Percentiles rank a stretch among this genome's conserved stretches.
Evolutionary conservation across 805 yeast species (phyloP).

Genomic region (Saturnispora zaruensis): DNA sequence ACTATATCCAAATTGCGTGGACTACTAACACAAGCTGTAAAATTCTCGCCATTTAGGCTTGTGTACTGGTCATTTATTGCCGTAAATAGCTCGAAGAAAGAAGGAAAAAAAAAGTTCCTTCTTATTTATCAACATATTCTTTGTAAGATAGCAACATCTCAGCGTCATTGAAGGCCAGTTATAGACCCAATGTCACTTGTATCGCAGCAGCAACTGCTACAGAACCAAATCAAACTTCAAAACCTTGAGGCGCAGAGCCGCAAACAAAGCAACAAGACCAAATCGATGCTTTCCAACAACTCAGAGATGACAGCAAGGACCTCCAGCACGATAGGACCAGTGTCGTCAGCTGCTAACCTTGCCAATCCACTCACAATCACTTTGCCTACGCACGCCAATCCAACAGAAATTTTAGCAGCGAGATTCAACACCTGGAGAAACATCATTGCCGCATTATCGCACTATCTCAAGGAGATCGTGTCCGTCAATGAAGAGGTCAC

Average conservation of each 20-base stretch:
- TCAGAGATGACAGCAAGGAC: constrained; percentile 33
- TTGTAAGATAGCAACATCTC: background rate
- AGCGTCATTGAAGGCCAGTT: background rate
- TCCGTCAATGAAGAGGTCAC: constrained; percentile 83
- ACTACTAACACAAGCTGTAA: background rate
- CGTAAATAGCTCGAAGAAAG: background rate
- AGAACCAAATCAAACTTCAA: constrained; percentile 39
- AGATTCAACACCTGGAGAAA: constrained; percentile 84
- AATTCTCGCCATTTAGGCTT: background rate
- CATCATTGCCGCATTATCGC: constrained; percentile 63
- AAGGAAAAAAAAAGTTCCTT: background rate
- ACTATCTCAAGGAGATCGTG: constrained; percentile 70
- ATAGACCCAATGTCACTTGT: constrained; percentile 17
- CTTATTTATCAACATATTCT: background rate
- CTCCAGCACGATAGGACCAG: constrained; percentile 33
- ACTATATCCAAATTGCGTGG: background rate
- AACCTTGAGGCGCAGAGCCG: constrained; percentile 36
- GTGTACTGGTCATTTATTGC: background rate
- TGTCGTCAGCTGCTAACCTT: constrained; percentile 30
- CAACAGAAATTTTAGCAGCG: constrained; percentile 79
- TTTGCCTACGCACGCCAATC: constrained; percentile 57
- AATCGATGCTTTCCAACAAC: constrained; percentile 25
- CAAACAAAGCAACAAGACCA: constrained; percentile 36
- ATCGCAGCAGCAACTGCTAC: constrained; percentile 38
- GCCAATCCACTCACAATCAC: constrained; percentile 40